These are phyloP conservation scores for Ophiostoma piceae DNA, from an alignment of 2,329 filamentous ascomycete genomes.

Conservation along the genomic window DNA sequence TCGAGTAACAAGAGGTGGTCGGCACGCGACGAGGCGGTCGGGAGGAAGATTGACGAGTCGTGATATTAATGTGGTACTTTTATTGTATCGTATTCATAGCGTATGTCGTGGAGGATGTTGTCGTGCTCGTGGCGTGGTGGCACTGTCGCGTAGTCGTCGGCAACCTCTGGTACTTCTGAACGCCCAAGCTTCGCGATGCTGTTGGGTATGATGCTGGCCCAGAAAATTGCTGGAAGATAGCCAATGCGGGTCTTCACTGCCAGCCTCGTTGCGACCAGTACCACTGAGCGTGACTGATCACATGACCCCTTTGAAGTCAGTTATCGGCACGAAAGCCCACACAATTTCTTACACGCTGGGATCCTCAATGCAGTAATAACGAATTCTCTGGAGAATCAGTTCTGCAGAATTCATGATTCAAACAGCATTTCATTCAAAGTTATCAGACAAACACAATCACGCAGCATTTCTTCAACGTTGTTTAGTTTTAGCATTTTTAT, in stretches of 20 bases:
- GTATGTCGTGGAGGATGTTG: not conserved
- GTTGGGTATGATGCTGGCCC: conserved; percentile 3
- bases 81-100: not conserved
- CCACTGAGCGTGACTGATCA: not conserved
- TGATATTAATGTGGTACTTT: not conserved
- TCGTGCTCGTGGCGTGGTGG: not conserved
- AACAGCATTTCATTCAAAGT: not conserved
- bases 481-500: not conserved
- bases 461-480: not conserved
- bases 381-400: not conserved
- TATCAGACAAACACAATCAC: too few species aligned
- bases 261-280: not conserved
- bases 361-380: not conserved
- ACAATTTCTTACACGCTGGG: not conserved
- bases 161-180: not conserved
- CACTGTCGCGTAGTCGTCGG: not conserved
- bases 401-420: not conserved
- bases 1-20: not conserved
- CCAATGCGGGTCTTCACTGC: not conserved
- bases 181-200: conserved; percentile 5
- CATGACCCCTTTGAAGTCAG: not conserved
- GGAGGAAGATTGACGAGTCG: not conserved
- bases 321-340: not conserved
- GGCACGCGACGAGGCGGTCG: not conserved
- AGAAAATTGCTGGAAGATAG: conserved; percentile 5